Evolutionary conservation across 257 asterid species (phyloP).

Genomic region (Solanum ossicruentum): DNA sequence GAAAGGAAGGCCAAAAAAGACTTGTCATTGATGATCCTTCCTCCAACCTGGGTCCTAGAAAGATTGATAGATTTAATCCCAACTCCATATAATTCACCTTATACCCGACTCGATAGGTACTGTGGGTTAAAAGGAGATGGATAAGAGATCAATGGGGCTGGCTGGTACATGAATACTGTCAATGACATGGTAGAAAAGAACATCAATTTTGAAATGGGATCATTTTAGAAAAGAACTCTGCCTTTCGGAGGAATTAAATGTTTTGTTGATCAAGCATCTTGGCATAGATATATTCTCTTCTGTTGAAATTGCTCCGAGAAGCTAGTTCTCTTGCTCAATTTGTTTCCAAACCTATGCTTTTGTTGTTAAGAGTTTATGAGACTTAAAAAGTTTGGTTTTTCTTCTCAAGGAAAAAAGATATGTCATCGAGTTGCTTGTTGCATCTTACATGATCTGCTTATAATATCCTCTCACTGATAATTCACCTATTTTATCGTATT

Average conservation of each 20-base stretch:
- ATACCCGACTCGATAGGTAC: constrained; percentile 5
- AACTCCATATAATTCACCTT: constrained; percentile 70
- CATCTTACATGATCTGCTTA: background rate
- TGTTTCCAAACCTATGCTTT: background rate
- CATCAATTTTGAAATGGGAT: constrained; percentile 45
- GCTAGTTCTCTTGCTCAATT: constrained; percentile 10
- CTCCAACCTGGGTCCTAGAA: constrained; percentile 57
- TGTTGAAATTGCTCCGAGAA: constrained; percentile 14
- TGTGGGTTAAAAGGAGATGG: constrained; percentile 56
- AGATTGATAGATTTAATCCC: constrained; percentile 53
- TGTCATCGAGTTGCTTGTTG: background rate
- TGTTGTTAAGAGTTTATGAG: background rate
- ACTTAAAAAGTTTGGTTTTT: background rate
- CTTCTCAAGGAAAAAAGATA: background rate
- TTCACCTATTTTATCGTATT: background rate
- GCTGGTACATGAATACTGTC: constrained; percentile 65
- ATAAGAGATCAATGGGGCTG: constrained; percentile 43
- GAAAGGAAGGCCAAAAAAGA: constrained; percentile 25
- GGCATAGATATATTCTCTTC: constrained; percentile 15
- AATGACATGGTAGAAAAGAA: constrained; percentile 66
- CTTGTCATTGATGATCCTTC: constrained; percentile 55
- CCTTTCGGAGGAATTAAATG: constrained; percentile 52
- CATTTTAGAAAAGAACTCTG: constrained; percentile 66
- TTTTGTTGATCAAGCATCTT: constrained; percentile 59
- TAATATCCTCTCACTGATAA: background rate